Conservation (phyloP, 257 asterid genomes). For the Nicotiana knightiana region DNA sequence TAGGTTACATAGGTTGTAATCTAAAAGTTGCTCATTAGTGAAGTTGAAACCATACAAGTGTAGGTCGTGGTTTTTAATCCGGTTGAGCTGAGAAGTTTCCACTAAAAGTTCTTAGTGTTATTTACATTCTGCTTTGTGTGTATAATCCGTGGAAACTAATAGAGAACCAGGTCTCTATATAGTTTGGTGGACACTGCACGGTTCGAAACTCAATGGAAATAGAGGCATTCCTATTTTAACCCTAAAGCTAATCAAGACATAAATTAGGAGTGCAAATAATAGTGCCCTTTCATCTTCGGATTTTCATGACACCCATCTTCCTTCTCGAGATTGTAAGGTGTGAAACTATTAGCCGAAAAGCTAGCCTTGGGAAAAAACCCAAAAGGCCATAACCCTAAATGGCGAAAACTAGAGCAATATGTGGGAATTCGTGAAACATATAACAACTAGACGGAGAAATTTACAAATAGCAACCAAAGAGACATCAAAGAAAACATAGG, state of each 20-base stretch:
- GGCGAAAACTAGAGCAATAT: not conserved
- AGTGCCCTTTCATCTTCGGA: not conserved
- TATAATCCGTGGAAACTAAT: no score
- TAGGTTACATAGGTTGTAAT: no score
- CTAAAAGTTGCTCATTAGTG: no score
- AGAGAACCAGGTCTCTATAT: no score
- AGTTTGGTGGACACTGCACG: not conserved
- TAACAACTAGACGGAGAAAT: not conserved
- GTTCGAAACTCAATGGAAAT: not conserved
- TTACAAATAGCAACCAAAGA: not conserved
- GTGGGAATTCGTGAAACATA: not conserved
- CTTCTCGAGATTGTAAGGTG: not conserved
- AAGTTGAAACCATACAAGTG: no score
- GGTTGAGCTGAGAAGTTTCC: no score
- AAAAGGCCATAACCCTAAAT: not conserved
- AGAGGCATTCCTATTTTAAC: not conserved
- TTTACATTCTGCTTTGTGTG: no score
- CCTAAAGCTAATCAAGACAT: not conserved
- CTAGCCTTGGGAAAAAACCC: no score
- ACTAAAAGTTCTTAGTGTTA: no score
- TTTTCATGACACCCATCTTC: not conserved
- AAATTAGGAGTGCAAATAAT: not conserved
- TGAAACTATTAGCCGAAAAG: not conserved
- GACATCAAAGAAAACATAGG: not conserved
- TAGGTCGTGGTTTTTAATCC: no score